These are phyloP conservation scores for Diutina neorugosa DNA, from an alignment of 1,139 yeast species.

Conservation along the genomic window DNA sequence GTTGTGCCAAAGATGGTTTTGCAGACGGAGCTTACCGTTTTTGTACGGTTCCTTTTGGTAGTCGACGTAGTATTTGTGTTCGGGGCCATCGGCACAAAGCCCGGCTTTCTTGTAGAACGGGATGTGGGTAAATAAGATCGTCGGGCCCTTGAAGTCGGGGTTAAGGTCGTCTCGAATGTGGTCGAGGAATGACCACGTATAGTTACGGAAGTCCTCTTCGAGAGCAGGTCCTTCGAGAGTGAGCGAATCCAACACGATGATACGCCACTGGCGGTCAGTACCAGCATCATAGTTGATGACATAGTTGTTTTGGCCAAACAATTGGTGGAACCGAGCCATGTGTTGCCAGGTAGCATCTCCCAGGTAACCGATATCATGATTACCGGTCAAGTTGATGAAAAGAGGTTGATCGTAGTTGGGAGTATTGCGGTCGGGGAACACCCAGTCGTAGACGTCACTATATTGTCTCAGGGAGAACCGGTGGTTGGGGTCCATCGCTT, in stretches of 20 bases:
- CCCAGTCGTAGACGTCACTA: conserved; percentile 58
- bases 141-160: conserved; percentile 53
- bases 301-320: conserved; percentile 79
- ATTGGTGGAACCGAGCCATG: conserved; percentile 58
- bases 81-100: conserved; percentile 78
- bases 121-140: conserved; percentile 77
- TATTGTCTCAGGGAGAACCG: conserved; percentile 39
- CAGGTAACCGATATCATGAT: conserved; percentile 90
- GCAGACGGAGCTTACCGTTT: conserved; percentile 64
- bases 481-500: conserved; percentile 20
- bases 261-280: conserved; percentile 61
- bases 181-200: conserved; percentile 63
- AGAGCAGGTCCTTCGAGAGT: conserved; percentile 85
- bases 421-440: conserved; percentile 17
- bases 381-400: conserved; percentile 78
- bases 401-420: conserved; percentile 37
- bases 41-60: conserved; percentile 53
- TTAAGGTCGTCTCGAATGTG: conserved; percentile 33
- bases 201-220: conserved; percentile 54
- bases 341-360: conserved; percentile 94
- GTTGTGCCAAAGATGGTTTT: conserved; percentile 66
- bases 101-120: conserved; percentile 80
- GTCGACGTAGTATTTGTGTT: conserved; percentile 45
- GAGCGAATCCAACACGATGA: conserved; percentile 75
- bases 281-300: conserved; percentile 58